These are phyloP conservation scores for Neonectria hederae DNA, from an alignment of 2,329 filamentous ascomycete genomes.

Conservation along the genomic window DNA sequence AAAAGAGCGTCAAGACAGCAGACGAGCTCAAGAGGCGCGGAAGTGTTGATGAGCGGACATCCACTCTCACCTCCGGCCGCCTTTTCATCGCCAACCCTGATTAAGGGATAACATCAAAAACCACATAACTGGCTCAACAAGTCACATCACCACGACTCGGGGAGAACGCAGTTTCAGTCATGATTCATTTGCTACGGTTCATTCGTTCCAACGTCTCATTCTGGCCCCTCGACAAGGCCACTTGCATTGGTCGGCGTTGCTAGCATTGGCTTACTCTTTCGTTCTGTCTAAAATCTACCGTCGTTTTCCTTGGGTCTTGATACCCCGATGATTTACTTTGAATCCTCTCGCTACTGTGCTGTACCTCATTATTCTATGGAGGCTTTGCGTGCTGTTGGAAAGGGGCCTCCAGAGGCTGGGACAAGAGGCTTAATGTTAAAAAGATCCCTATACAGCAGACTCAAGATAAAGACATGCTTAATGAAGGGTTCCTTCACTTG, in stretches of 20 bases:
- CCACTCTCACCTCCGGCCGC: slow-evolving; percentile 76
- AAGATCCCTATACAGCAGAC: slow-evolving; percentile 41
- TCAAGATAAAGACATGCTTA: slow-evolving; percentile 42
- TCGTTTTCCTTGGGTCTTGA: slow-evolving; percentile 39
- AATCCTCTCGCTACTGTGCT: slow-evolving; percentile 38
- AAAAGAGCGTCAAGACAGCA: slow-evolving; percentile 72
- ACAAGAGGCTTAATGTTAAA: slow-evolving; percentile 34
- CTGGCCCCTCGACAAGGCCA: slow-evolving; percentile 21
- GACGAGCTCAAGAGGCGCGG: slow-evolving; percentile 80
- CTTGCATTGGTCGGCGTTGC: slow-evolving; percentile 43
- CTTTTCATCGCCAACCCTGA: slow-evolving; percentile 91
- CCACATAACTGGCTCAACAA: slow-evolving; percentile 19
- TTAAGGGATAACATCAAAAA: slow-evolving; percentile 46
- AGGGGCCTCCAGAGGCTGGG: slow-evolving; percentile 33
- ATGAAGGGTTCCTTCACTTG: slow-evolving; percentile 31
- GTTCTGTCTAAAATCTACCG: slow-evolving; percentile 29
- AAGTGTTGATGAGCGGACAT: slow-evolving; percentile 84
- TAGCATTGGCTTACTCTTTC: slow-evolving; percentile 38
- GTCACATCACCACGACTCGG: slow-evolving; percentile 29
- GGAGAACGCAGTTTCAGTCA: slow-evolving; percentile 22
- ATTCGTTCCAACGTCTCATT: slow-evolving; percentile 25
- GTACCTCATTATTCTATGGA: slow-evolving; percentile 29
- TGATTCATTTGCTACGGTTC: slow-evolving; percentile 30
- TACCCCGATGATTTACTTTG: slow-evolving; percentile 35
- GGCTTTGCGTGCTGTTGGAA: slow-evolving; percentile 31